Percentiles rank a stretch among this genome's conserved stretches.
phyloP scores from a whole-genome alignment of 1,139 yeast species.

The Lodderomyces metapsilosis region DNA sequence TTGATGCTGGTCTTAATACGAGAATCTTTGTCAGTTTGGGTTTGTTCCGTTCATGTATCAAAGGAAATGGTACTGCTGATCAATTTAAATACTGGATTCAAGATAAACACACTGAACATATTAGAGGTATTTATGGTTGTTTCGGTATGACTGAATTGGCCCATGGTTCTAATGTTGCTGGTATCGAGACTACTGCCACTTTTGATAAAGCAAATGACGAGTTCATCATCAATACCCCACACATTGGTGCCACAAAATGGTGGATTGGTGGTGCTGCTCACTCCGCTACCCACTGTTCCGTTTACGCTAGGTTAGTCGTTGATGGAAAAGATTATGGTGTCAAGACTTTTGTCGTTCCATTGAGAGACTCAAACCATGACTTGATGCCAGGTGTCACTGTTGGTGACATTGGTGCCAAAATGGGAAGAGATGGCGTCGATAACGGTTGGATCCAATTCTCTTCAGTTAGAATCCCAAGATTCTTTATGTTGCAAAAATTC shows the following conservation, averaged over 20 bases:
- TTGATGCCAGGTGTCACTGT: constrained; percentile 43
- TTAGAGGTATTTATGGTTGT: constrained; percentile 45
- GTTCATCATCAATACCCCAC: constrained; percentile 47
- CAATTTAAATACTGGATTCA: constrained; percentile 44
- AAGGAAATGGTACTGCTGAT: constrained; percentile 65
- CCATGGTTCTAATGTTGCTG: constrained; percentile 49
- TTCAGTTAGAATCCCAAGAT: constrained; percentile 44
- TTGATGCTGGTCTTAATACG: constrained; percentile 58
- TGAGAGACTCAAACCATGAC: constrained; percentile 45
- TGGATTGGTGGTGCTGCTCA: constrained; percentile 56
- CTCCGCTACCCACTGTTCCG: constrained; percentile 44
- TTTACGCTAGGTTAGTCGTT: constrained; percentile 45
- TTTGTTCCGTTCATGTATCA: constrained; percentile 64
- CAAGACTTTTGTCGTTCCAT: constrained; percentile 47
- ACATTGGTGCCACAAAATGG: constrained; percentile 52
- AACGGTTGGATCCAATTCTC: constrained; percentile 53
- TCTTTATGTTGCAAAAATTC: constrained; percentile 49
- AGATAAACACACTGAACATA: constrained; percentile 33
- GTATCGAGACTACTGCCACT: constrained; percentile 48
- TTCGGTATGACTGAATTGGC: constrained; percentile 52
- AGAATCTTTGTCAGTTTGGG: constrained; percentile 65
- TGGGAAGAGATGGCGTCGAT: constrained; percentile 52
- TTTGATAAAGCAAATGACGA: constrained; percentile 41
- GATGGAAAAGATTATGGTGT: constrained; percentile 48
- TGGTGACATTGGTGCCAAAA: constrained; percentile 50